Evolutionary conservation across 1,139 yeast genomes (phyloP).

Genomic region (Kurtzmaniella quercitrusa): DNA sequence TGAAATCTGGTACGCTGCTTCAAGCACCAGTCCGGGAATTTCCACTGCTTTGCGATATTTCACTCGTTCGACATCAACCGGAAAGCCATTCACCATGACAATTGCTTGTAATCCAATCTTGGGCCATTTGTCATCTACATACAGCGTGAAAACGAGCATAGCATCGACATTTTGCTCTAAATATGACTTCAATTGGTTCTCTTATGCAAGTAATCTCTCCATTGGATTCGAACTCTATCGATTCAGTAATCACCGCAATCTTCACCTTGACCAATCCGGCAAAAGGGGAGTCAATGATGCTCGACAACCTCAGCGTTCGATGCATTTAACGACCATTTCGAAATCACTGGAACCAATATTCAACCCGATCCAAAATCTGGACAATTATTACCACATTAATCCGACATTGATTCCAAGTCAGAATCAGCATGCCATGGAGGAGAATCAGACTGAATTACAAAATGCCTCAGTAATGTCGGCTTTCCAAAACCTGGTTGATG

Average conservation of each 20-base stretch:
- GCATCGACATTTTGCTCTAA: constrained; percentile 78
- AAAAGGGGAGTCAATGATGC: not conserved
- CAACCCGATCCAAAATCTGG: constrained; percentile 21
- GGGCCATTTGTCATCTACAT: constrained; percentile 87
- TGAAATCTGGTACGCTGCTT: constrained; percentile 86
- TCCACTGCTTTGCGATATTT: constrained; percentile 83
- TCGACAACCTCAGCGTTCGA: not conserved
- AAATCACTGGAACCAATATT: not conserved
- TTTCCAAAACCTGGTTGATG: constrained; percentile 49
- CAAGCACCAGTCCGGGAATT: constrained; percentile 78
- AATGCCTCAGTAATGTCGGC: constrained; percentile 47
- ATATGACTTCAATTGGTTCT: constrained; percentile 86
- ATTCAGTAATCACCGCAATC: constrained; percentile 18
- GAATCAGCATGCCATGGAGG: constrained; percentile 4
- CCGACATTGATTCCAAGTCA: constrained; percentile 19
- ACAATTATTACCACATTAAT: constrained; percentile 23
- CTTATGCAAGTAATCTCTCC: constrained; percentile 83
- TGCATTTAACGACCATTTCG: not conserved
- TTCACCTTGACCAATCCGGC: not conserved
- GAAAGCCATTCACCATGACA: constrained; percentile 86
- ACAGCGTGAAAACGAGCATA: constrained; percentile 76
- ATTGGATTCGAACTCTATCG: constrained; percentile 84
- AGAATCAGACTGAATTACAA: constrained; percentile 2
- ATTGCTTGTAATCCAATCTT: constrained; percentile 83
- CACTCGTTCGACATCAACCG: constrained; percentile 81